A percentile compares a stretch with the other conserved stretches of the same genome.
Evolutionary conservation across 371 early-diverging fungal species (phyloP).

Genomic region (Syncephalastrum monosporum): DNA sequence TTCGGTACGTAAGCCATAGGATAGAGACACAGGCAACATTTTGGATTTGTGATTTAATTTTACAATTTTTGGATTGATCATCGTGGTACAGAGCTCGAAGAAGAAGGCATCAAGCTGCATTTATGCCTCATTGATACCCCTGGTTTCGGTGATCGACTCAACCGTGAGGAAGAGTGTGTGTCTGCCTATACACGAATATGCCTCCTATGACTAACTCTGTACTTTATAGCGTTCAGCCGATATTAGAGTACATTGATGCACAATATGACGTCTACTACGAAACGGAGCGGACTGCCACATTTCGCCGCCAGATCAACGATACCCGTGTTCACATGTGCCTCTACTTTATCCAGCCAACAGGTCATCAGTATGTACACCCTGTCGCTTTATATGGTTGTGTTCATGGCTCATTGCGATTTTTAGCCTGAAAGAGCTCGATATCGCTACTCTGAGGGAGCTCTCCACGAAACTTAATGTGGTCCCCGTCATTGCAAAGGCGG

Average conservation of each 20-base stretch:
- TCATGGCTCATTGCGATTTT: not conserved
- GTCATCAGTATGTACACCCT: conserved; percentile 66
- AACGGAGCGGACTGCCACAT: conserved; percentile 89
- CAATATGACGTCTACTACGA: conserved; percentile 89
- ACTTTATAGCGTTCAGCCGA: conserved; percentile 61
- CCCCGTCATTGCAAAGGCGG: conserved; percentile 80
- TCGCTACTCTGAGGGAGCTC: conserved; percentile 80
- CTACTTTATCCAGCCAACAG: conserved; percentile 93
- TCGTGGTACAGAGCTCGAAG: conserved; percentile 71
- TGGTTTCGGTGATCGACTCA: conserved; percentile 89
- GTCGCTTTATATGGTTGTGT: not conserved
- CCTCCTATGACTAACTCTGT: not conserved
- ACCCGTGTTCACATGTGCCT: conserved; percentile 92
- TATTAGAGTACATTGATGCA: conserved; percentile 87
- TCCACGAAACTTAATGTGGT: conserved; percentile 87
- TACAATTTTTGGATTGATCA: not conserved
- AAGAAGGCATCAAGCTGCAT: conserved; percentile 84
- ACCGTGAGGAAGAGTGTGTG: conserved; percentile 75
- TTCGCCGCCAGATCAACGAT: conserved; percentile 67
- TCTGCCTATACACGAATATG: conserved; percentile 32
- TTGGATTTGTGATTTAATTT: not conserved
- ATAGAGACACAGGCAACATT: conserved; percentile 1
- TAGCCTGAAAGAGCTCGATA: conserved; percentile 88
- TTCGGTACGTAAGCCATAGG: conserved; percentile 50
- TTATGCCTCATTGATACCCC: conserved; percentile 94